phyloP scores from a whole-genome alignment of 208 protist genomes.

The Trypanosoma brucei region DNA sequence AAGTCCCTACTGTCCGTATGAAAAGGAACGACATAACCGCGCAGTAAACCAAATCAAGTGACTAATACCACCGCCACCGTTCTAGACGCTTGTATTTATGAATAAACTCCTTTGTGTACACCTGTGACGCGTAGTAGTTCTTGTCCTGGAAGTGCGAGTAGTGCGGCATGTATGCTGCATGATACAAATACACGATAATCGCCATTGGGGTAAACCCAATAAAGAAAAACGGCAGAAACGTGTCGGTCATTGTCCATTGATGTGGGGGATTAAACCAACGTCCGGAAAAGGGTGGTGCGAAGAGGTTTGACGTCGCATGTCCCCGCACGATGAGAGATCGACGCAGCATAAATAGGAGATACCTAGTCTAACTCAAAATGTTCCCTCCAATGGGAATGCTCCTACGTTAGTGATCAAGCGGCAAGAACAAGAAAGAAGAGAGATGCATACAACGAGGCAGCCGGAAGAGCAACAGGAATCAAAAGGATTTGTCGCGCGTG shows the following conservation, averaged over 20 bases:
- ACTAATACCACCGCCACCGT: conserved; percentile 88
- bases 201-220: conserved; percentile 78
- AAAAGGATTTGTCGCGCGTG: too few relatives aligned
- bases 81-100: conserved; percentile 87
- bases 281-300: conserved; percentile 81
- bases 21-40: too few relatives aligned
- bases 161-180: conserved; percentile 85
- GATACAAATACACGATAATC: conserved; percentile 78
- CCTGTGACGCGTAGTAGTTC: conserved; percentile 87
- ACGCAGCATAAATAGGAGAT: conserved; percentile 56
- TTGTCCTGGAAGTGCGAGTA: conserved; percentile 90
- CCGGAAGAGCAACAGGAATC: too few relatives aligned
- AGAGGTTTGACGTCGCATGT: conserved; percentile 86
- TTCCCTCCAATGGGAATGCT: background rate
- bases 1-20: too few relatives aligned
- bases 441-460: too few relatives aligned
- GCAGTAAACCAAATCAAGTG: too few relatives aligned
- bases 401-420: background rate
- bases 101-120: conserved; percentile 91
- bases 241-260: conserved; percentile 90
- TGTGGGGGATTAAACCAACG: conserved; percentile 91
- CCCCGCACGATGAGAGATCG: conserved; percentile 47
- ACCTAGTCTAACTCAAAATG: too few relatives aligned
- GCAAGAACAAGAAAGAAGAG: too few relatives aligned
- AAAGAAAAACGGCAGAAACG: conserved; percentile 80